phyloP scores from a whole-genome alignment of 169 alveolate species.

The Cystoisospora suis region DNA sequence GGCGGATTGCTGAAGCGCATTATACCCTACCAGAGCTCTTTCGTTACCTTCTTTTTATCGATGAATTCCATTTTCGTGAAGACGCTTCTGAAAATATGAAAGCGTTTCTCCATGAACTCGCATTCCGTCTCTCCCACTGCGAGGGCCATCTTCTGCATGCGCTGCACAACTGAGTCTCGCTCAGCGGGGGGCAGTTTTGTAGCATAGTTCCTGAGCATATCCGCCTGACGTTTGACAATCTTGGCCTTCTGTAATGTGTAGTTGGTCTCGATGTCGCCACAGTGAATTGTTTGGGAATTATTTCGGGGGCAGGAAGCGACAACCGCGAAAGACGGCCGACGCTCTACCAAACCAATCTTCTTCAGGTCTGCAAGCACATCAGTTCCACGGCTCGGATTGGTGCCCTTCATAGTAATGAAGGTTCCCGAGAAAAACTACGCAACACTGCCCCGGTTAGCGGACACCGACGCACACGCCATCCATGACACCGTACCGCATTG shows the following conservation, averaged over 20 bases:
- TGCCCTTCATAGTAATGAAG: too few species aligned
- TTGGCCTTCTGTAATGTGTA: constrained; percentile 78
- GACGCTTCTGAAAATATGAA: constrained; percentile 15
- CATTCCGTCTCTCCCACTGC: constrained; percentile 86
- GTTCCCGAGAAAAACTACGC: too few species aligned
- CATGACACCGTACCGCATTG: too few species aligned
- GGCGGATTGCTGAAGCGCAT: neutral
- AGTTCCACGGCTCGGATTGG: too few species aligned
- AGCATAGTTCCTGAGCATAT: constrained; percentile 82
- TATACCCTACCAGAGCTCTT: neutral
- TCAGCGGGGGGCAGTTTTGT: constrained; percentile 76
- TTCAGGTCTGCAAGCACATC: constrained; percentile 73
- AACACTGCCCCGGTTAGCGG: too few species aligned
- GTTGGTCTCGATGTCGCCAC: constrained; percentile 88
- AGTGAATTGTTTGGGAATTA: constrained; percentile 86
- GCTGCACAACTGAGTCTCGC: constrained; percentile 20
- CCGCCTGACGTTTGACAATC: constrained; percentile 83
- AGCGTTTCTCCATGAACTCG: constrained; percentile 77
- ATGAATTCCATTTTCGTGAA: constrained; percentile 46
- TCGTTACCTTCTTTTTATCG: constrained; percentile 42
- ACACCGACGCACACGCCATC: too few species aligned
- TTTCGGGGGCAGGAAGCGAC: constrained; percentile 86
- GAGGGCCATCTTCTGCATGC: constrained; percentile 83
- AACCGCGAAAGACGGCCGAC: constrained; percentile 78
- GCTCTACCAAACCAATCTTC: constrained; percentile 79